A percentile compares a stretch with the other conserved stretches of the same genome.
These are phyloP conservation scores for Hyphodiscus hymeniophilus DNA, from an alignment of 495 filamentous ascomycete genomes.

Conservation along the genomic window DNA sequence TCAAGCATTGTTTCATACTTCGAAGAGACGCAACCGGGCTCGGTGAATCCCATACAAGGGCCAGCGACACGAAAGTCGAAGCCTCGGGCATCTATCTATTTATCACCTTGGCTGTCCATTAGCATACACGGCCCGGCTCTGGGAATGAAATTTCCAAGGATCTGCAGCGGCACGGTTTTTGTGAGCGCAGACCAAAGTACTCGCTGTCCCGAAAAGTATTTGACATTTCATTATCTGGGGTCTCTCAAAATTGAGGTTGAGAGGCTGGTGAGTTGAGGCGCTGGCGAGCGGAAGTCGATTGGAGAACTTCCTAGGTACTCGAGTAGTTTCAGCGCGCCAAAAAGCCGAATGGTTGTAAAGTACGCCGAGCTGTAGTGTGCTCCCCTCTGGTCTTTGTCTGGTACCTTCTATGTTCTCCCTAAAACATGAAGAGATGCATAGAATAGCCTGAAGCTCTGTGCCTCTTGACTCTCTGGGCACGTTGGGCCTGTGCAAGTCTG, in stretches of 20 bases:
- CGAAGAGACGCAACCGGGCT: slow-evolving; percentile 13
- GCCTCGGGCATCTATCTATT: slow-evolving; percentile 6
- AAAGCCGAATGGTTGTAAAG: slow-evolving; percentile 1
- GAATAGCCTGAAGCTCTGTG: background rate
- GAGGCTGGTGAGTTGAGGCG: background rate
- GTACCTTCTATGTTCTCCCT: background rate
- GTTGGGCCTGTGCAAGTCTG: background rate
- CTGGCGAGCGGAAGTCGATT: background rate
- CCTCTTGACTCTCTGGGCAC: background rate
- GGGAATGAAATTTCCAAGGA: slow-evolving; percentile 3
- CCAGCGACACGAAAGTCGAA: background rate
- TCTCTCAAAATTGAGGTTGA: background rate
- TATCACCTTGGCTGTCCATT: too few relatives aligned
- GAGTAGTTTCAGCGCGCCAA: slow-evolving; percentile 3
- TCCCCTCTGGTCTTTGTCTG: background rate
- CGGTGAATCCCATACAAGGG: slow-evolving; percentile 7
- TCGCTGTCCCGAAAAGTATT: background rate
- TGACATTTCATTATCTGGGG: background rate
- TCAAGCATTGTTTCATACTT: slow-evolving; percentile 21
- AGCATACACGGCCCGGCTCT: slow-evolving; percentile 6
- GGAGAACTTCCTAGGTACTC: background rate
- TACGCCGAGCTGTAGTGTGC: slow-evolving; percentile 1
- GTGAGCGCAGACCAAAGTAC: background rate
- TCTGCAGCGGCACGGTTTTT: slow-evolving; percentile 5
- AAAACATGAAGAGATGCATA: background rate